Conservation (phyloP, 495 filamentous ascomycete genomes). For the Tuber magnatum region DNA sequence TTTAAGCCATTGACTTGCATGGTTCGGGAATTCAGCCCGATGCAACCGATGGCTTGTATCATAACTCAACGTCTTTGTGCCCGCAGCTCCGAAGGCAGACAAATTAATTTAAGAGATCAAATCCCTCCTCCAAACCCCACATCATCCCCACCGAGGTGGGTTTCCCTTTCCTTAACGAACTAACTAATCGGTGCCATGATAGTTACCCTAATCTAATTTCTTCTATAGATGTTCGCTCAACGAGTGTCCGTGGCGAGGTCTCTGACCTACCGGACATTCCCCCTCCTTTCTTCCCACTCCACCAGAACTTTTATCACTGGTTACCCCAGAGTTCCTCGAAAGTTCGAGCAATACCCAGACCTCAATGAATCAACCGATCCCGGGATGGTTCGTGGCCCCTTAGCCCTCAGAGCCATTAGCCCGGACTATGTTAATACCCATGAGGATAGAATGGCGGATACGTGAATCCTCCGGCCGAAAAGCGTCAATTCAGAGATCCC, state of each 20-base stretch:
- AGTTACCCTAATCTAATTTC: background rate
- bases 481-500: slow-evolving; percentile 85
- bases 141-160: background rate
- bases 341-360: slow-evolving; percentile 18
- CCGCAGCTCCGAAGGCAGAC: background rate
- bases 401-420: slow-evolving; percentile 4
- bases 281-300: slow-evolving; percentile 18
- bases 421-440: slow-evolving; percentile 5
- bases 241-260: slow-evolving; percentile 45
- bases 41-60: background rate
- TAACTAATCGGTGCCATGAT: background rate
- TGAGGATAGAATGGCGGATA: slow-evolving; percentile 76
- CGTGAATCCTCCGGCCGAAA: slow-evolving; percentile 73
- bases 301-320: slow-evolving; percentile 27
- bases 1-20: background rate
- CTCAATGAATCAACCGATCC: slow-evolving; percentile 34
- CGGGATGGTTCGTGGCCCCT: slow-evolving; percentile 29
- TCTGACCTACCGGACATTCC: slow-evolving; percentile 41
- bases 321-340: slow-evolving; percentile 24
- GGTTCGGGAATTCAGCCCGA: background rate
- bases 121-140: slow-evolving; percentile 7
- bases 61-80: background rate
- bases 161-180: background rate
- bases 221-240: slow-evolving; percentile 46
- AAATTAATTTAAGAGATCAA: background rate